Evolutionary conservation across 1,139 yeast species (phyloP).

Genomic region (Lodderomyces margitis): DNA sequence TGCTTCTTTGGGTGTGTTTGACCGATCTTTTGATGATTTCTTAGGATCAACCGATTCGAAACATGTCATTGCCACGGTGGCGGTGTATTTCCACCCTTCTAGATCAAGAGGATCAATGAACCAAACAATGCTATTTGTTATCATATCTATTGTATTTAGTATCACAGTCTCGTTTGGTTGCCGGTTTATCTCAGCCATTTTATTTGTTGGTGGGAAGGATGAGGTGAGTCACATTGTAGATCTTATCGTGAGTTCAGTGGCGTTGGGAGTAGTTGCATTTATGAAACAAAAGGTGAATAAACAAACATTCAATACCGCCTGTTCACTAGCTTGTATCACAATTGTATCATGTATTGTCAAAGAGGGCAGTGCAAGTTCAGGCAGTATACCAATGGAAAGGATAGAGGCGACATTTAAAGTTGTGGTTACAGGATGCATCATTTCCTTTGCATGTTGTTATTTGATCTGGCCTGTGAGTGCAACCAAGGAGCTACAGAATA

Average conservation of each 20-base stretch:
- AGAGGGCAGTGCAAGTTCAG: slow-evolving; percentile 69
- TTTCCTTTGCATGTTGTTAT: slow-evolving; percentile 60
- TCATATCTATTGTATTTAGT: slow-evolving; percentile 54
- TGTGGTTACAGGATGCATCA: slow-evolving; percentile 59
- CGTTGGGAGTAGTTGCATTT: slow-evolving; percentile 66
- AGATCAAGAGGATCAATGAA: slow-evolving; percentile 80
- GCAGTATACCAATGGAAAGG: slow-evolving; percentile 56
- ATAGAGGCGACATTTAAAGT: slow-evolving; percentile 56
- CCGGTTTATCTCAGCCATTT: slow-evolving; percentile 50
- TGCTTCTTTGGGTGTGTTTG: slow-evolving; percentile 76
- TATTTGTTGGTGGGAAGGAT: slow-evolving; percentile 46
- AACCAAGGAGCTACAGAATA: slow-evolving; percentile 38
- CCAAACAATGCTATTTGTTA: slow-evolving; percentile 65
- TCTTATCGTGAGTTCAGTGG: slow-evolving; percentile 50
- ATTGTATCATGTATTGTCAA: slow-evolving; percentile 71
- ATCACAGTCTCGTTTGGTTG: slow-evolving; percentile 55
- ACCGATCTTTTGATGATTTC: slow-evolving; percentile 50
- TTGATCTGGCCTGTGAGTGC: slow-evolving; percentile 67
- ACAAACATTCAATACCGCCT: slow-evolving; percentile 77
- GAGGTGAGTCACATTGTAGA: slow-evolving; percentile 57
- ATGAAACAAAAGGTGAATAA: slow-evolving; percentile 66
- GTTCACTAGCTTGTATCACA: slow-evolving; percentile 73
- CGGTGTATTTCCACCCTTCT: slow-evolving; percentile 83
- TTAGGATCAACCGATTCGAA: slow-evolving; percentile 73
- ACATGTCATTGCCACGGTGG: slow-evolving; percentile 79